Base-by-base conservation (phyloP, 108 stramenopile genomes). In the Licmophora abbreviata region DNA sequence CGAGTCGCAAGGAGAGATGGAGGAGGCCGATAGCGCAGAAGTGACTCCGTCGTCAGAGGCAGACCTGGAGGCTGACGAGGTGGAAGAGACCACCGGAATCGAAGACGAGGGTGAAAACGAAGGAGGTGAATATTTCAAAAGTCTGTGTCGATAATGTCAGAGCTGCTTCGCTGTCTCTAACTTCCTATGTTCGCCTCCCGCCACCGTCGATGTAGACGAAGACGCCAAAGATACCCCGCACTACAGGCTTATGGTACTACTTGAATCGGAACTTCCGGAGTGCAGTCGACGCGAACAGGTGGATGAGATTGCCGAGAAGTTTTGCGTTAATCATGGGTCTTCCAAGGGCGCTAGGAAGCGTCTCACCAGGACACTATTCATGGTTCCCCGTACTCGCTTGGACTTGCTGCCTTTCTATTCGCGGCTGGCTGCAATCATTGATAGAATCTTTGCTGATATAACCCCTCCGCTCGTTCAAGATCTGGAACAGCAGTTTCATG, bases 231-330 rank as follows among this genome's bases (percentile, higher is more conserved):
- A 89, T 42, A 74, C 81, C 17, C 86, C 91, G 6, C 84, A 87
- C 56, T 88, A 85, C 66, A 85, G 81, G 56, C 73, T 97, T 8
- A 78, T 62, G 62, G 73, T 84, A 9, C 70, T 97, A 29, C 56
- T 97, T 37, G 88, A 92, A 47, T 84, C 95, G 58, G 92, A 94
- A 50, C 70, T 97, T 14, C 93, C 94, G 3, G 87, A 92, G 48
- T 93, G 93, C 48, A 60, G 74, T 57, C 74, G 84, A 34, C 69
- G 90, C 54, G 88, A 92, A 28, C 77, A 78, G 53, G 59, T 87
- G 22, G 96, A 97, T 63, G 95, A 88, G 44, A 57, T 97, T 24
- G 82, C 92, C 7, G 85, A 93, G 36, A 56, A 61, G 34, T 93
- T 93, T 48, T 87, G 81, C 49, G 77, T 73, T 18, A 87, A 85